Conservation (phyloP, 148 eudicot species). For the Pouteria glomerata region DNA sequence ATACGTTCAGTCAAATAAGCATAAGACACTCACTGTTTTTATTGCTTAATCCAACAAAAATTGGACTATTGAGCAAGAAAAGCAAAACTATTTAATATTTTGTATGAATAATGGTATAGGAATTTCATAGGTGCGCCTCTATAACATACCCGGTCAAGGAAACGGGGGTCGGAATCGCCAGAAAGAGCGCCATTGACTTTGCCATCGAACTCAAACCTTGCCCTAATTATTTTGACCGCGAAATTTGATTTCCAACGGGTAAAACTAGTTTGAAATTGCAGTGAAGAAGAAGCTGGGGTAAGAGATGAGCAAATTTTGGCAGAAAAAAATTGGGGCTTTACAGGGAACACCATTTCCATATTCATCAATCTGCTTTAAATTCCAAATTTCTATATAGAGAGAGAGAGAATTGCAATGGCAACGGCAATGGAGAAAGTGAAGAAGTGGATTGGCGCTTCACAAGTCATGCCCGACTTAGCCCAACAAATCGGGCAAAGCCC, state of each 20-base stretch:
- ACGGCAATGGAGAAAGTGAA: not conserved
- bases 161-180: constrained; percentile 69
- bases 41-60: too few relatives aligned
- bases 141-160: constrained; percentile 60
- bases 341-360: constrained; percentile 21
- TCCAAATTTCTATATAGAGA: not conserved
- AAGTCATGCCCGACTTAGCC: too few relatives aligned
- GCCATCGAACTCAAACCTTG: constrained; percentile 52
- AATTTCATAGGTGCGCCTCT: not conserved
- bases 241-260: constrained; percentile 18
- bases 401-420: not conserved
- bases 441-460: too few relatives aligned
- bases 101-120: not conserved
- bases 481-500: too few relatives aligned
- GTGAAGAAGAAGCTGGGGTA: constrained; percentile 10
- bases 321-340: constrained; percentile 19
- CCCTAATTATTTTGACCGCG: constrained; percentile 22
- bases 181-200: constrained; percentile 73
- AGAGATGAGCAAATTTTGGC: constrained; percentile 12
- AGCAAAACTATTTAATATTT: not conserved
- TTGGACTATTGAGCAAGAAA: too few relatives aligned
- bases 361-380: not conserved
- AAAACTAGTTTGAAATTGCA: constrained; percentile 12
- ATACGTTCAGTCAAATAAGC: not conserved
- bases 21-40: not conserved